phyloP scores from a whole-genome alignment of 345 rosid genomes.

The Aquilaria malaccensis region DNA sequence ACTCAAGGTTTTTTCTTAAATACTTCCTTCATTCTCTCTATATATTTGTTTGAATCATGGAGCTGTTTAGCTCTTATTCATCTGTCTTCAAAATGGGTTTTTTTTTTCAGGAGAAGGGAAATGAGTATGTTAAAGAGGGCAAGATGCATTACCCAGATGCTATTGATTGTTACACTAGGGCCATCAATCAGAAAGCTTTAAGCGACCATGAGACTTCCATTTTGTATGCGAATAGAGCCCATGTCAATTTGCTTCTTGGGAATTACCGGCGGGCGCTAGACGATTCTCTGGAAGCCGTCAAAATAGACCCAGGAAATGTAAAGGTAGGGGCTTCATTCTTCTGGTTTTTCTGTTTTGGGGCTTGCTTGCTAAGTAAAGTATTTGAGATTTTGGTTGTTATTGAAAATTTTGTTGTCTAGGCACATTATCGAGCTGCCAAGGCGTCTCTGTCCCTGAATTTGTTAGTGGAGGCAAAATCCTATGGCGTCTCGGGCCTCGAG shows the following conservation, averaged over 20 bases:
- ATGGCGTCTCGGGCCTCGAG: conserved; percentile 45
- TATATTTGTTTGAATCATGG: not conserved
- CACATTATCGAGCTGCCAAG: conserved; percentile 84
- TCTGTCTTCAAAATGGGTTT: not conserved
- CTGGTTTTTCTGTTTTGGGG: not conserved
- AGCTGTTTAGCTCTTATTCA: not conserved
- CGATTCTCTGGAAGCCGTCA: conserved; percentile 74
- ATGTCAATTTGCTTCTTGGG: conserved; percentile 74
- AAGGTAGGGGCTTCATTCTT: conserved; percentile 39
- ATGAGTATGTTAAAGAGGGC: conserved; percentile 79
- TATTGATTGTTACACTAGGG: conserved; percentile 71
- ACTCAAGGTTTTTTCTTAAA: conserved; percentile 47
- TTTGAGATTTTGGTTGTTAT: not conserved
- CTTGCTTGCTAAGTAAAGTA: not conserved
- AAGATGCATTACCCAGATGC: conserved; percentile 80
- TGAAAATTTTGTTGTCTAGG: conserved; percentile 28
- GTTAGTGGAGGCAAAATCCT: conserved; percentile 53
- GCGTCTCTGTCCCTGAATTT: conserved; percentile 59
- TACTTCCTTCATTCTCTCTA: not conserved
- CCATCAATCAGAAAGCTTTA: conserved; percentile 56
- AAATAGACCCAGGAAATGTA: conserved; percentile 40
- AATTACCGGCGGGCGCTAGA: conserved; percentile 70
- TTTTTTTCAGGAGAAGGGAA: conserved; percentile 69
- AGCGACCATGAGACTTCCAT: conserved; percentile 55
- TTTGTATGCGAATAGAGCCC: conserved; percentile 77